These are phyloP conservation scores for Ophiostoma sp. DNA, from an alignment of 2,329 filamentous ascomycete genomes.

Conservation along the genomic window DNA sequence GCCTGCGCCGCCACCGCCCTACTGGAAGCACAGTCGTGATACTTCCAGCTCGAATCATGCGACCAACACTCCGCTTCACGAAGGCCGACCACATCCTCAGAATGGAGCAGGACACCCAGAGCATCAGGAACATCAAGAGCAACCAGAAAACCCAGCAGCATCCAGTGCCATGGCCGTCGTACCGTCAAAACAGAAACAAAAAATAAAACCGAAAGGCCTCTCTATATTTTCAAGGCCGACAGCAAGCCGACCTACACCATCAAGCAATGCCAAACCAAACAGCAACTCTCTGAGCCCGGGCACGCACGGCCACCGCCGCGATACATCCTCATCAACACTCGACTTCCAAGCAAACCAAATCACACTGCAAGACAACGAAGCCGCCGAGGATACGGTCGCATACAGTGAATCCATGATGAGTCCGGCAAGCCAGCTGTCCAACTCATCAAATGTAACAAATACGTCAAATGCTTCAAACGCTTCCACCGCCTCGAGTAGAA, in stretches of 20 bases:
- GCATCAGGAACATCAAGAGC: background rate
- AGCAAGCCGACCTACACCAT: background rate
- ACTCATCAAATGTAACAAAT: background rate
- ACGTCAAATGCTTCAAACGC: background rate
- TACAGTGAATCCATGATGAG: constrained; percentile 24
- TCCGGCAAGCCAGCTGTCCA: background rate
- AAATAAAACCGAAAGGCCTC: background rate
- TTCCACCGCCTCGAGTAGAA: background rate
- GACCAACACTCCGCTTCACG: background rate
- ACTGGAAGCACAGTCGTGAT: constrained; percentile 25
- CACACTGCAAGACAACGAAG: constrained; percentile 58
- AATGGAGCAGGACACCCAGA: background rate
- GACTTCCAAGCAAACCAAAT: constrained; percentile 35
- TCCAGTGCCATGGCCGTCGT: too few species aligned
- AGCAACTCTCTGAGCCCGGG: too few species aligned
- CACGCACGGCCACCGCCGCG: constrained; percentile 17
- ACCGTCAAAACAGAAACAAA: background rate
- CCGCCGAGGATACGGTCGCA: constrained; percentile 34
- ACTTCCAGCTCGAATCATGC: background rate
- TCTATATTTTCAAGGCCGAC: constrained; percentile 8
- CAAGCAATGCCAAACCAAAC: background rate
- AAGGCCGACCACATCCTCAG: background rate
- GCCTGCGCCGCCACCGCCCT: constrained; percentile 22
- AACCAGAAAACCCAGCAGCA: too few species aligned
- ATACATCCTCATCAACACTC: constrained; percentile 20